These are phyloP conservation scores for Gossypium lobatum DNA, from an alignment of 441 rosid genomes.

Conservation along the genomic window DNA sequence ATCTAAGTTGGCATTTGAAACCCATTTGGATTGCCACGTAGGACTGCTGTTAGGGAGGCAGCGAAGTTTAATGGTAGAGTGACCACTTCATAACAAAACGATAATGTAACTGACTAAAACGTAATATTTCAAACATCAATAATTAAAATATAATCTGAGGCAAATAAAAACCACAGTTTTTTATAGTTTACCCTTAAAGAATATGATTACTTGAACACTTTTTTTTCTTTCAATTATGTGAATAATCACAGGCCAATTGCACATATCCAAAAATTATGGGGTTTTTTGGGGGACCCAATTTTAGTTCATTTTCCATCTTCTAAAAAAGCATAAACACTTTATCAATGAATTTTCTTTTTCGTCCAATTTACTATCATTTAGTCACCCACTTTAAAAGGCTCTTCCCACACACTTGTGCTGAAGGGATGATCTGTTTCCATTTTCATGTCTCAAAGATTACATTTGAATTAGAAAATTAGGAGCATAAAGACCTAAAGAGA, in stretches of 20 bases:
- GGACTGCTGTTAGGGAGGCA: too few relatives aligned
- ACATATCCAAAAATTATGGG: constrained; percentile 6
- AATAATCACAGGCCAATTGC: constrained; percentile 17
- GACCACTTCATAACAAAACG: too few relatives aligned
- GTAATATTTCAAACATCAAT: too few relatives aligned
- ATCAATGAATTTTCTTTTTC: not conserved
- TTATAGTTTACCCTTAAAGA: too few relatives aligned
- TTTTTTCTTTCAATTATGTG: constrained; percentile 9
- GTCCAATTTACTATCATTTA: constrained; percentile 20
- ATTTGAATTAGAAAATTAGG: constrained; percentile 6
- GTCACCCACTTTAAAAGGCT: constrained; percentile 19
- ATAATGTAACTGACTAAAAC: too few relatives aligned
- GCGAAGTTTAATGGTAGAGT: too few relatives aligned
- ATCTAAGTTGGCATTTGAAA: too few relatives aligned
- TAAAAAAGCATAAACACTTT: constrained; percentile 25
- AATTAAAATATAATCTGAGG: too few relatives aligned
- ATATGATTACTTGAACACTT: too few relatives aligned
- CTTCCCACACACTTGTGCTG: constrained; percentile 10
- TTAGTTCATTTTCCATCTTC: not conserved
- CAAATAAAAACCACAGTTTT: not conserved
- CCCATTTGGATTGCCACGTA: too few relatives aligned
- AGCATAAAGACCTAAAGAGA: not conserved
- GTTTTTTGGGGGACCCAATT: constrained; percentile 18
- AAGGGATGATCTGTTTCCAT: constrained; percentile 23
- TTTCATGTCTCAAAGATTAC: constrained; percentile 25